Evolutionary conservation across 345 rosid species (phyloP).

Genomic region (Aegle marmelos): DNA sequence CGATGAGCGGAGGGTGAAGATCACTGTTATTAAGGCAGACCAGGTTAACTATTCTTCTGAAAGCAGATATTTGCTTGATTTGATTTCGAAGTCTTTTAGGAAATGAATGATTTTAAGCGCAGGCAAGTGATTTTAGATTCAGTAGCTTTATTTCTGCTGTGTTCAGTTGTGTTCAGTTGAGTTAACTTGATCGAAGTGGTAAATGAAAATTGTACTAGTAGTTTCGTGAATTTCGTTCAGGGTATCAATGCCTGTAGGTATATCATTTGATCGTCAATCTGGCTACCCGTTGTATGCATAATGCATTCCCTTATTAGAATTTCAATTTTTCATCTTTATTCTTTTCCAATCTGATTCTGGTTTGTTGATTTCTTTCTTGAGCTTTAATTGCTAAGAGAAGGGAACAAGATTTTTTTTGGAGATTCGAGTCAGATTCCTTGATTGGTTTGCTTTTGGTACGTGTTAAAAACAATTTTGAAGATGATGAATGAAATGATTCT

Average conservation of each 20-base stretch:
- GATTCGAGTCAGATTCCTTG: too few species aligned
- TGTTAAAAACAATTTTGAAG: too few species aligned
- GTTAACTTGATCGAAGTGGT: neutral
- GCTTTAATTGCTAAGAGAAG: too few species aligned
- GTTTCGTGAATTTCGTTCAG: neutral
- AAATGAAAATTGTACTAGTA: neutral
- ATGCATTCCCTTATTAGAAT: too few species aligned
- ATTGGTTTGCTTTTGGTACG: too few species aligned
- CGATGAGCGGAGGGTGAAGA: slow-evolving; percentile 79
- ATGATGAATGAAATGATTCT: too few species aligned
- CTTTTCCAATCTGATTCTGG: too few species aligned
- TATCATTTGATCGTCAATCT: neutral
- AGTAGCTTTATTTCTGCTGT: neutral
- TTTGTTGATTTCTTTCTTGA: too few species aligned
- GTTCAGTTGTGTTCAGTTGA: neutral
- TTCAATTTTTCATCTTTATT: too few species aligned
- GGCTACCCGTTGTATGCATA: neutral
- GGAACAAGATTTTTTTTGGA: too few species aligned
- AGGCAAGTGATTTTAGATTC: slow-evolving; percentile 20
- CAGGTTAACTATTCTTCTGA: slow-evolving; percentile 57
- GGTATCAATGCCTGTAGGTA: neutral
- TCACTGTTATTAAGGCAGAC: slow-evolving; percentile 69
- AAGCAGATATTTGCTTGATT: slow-evolving; percentile 60
- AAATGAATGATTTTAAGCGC: slow-evolving; percentile 15
- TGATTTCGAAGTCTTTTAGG: slow-evolving; percentile 27